Evolutionary conservation across 2,329 filamentous ascomycete genomes (phyloP).

Genomic region (Hypoxylon sp.): DNA sequence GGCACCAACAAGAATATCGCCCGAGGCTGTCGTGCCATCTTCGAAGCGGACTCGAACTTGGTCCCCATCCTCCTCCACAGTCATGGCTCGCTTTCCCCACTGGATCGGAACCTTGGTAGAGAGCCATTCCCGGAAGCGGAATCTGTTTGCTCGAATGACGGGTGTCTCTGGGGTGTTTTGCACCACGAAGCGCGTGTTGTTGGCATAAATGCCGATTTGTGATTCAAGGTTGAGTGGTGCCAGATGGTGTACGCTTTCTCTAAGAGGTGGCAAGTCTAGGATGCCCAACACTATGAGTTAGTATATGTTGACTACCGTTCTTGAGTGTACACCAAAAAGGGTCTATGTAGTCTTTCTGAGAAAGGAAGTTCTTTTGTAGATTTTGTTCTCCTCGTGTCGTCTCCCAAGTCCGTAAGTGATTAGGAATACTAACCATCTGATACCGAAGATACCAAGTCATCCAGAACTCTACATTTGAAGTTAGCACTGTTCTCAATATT

Average conservation of each 20-base stretch:
- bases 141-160: conserved; percentile 36
- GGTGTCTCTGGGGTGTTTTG: conserved; percentile 12
- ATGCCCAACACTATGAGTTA: not conserved
- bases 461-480: conserved; percentile 11
- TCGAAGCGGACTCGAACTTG: conserved; percentile 37
- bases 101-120: conserved; percentile 39
- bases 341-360: no score
- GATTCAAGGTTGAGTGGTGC: conserved; percentile 22
- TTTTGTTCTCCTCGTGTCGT: not conserved
- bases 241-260: conserved; percentile 23
- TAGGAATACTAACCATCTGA: conserved; percentile 20
- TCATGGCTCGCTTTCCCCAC: conserved; percentile 35
- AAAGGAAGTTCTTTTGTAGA: no score
- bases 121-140: conserved; percentile 40
- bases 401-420: no score
- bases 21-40: conserved; percentile 38
- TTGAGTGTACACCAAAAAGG: not conserved
- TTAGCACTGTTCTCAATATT: not conserved
- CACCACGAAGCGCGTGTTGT: conserved; percentile 1
- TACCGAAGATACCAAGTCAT: conserved; percentile 19
- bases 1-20: conserved; percentile 42
- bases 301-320: not conserved
- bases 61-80: conserved; percentile 29
- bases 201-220: conserved; percentile 23
- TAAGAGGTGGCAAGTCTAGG: conserved; percentile 30